Base-by-base conservation (phyloP, 2,329 filamentous ascomycete species). In the Monilinia vaccinii-corymbosi region DNA sequence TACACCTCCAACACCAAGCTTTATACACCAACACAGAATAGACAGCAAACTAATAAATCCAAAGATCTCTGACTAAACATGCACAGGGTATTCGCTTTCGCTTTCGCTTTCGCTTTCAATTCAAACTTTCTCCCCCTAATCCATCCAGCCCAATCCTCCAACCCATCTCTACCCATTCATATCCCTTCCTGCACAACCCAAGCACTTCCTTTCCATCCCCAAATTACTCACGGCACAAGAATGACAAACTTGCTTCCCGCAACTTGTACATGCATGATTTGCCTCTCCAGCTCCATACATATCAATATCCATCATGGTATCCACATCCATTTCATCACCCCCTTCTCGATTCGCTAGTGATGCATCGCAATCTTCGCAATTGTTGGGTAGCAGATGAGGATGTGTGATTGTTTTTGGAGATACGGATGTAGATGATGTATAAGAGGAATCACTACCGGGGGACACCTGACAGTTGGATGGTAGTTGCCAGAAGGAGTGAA, bases 401-500 rank as follows among this genome's bases (percentile, higher is more conserved):
- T 55, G 51, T 23, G 23, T 69, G 62, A 5, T 64, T 23, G 7
- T 56, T 58, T 40, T 60, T 60, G 34, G 58, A 13, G 45, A 58
- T 11, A 31, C 50, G 14, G 40, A 47, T 3, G 62, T 63, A 1
- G 65, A 60, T 8, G 71, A 53, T 1, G 71, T 64, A 1, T 68
- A 66, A 0, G 73, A 66, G 1, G 65, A 61, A 2, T 67, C 64
- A 4, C 68, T 67, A 53, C 14, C 66, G 63, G 6, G 77, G 69
- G 73, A 70, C 0, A 75, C 73, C 55, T 64, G 63, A 18, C 67
- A 61, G 11, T 48, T 51, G 14, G 63, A 60, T 1, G 74, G 76
- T 16, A 85, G 75, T n/a, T 77, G 76, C 82, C 82, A 87, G 72
- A 85, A 86, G 45, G 75, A 79, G 70, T 86, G 82, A 0, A 86